Conservation (phyloP, 495 filamentous ascomycete genomes). For the Clavariopsis aquatica region DNA sequence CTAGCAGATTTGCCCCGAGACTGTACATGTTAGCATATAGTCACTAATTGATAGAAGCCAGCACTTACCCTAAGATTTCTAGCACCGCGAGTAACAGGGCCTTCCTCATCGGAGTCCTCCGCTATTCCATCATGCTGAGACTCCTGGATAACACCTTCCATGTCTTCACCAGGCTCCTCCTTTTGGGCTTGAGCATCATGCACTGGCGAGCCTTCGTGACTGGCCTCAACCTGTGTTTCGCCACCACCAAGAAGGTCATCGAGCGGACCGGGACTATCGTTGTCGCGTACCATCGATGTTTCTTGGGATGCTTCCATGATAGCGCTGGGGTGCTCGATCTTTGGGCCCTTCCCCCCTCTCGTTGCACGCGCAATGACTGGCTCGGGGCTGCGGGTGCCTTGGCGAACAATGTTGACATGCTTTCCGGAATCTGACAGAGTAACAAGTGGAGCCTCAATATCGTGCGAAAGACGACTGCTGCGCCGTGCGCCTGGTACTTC, state of each 20-base stretch:
- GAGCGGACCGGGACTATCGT: slow-evolving; percentile 31
- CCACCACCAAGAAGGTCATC: slow-evolving; percentile 21
- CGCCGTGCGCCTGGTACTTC: slow-evolving; percentile 49
- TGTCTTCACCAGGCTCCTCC: slow-evolving; percentile 25
- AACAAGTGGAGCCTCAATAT: slow-evolving; percentile 60
- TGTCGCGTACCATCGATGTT: slow-evolving; percentile 29
- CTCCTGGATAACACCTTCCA: slow-evolving; percentile 33
- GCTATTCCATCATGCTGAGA: slow-evolving; percentile 48
- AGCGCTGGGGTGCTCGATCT: slow-evolving; percentile 54
- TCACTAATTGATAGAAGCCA: background rate
- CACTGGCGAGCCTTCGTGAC: slow-evolving; percentile 28
- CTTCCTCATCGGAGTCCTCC: slow-evolving; percentile 49
- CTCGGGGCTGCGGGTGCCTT: slow-evolving; percentile 70
- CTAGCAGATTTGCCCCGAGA: slow-evolving; percentile 45
- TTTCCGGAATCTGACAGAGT: slow-evolving; percentile 75
- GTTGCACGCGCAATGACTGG: slow-evolving; percentile 52
- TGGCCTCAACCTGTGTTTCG: slow-evolving; percentile 31
- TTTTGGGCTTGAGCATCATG: slow-evolving; percentile 28
- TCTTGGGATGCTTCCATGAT: slow-evolving; percentile 54
- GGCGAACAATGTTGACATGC: slow-evolving; percentile 62
- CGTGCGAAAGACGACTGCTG: slow-evolving; percentile 61
- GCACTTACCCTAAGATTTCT: slow-evolving; percentile 34
- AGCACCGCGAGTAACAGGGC: slow-evolving; percentile 53
- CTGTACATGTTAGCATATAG: slow-evolving; percentile 18
- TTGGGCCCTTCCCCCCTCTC: slow-evolving; percentile 65